Evolutionary conservation across 305 asterid genomes (phyloP).

Genomic region (Fraxinus dipetala): DNA sequence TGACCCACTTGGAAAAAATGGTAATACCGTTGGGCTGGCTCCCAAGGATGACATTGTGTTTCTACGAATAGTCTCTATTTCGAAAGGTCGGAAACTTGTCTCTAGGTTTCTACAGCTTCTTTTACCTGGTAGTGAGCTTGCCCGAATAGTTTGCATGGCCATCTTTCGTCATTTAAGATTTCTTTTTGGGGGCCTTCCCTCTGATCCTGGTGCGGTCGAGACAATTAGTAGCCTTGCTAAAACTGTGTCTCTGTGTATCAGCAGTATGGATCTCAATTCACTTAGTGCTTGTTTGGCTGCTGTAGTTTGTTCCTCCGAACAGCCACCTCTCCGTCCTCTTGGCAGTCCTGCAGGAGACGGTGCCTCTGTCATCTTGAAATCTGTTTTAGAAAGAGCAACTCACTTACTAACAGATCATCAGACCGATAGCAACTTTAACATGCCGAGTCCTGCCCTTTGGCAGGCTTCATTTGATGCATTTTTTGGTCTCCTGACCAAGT

Average conservation of each 20-base stretch:
- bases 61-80: conserved; percentile 68
- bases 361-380: conserved; percentile 71
- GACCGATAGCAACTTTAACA: conserved; percentile 47
- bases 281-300: conserved; percentile 95
- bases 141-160: conserved; percentile 94
- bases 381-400: conserved; percentile 85
- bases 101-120: conserved; percentile 80
- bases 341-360: conserved; percentile 92
- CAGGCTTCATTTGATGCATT: conserved; percentile 93
- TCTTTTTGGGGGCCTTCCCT: conserved; percentile 70
- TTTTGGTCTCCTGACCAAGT: conserved; percentile 73
- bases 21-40: conserved; percentile 52
- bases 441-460: conserved; percentile 80
- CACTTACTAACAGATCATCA: conserved; percentile 57
- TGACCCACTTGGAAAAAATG: conserved; percentile 79
- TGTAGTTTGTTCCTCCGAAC: conserved; percentile 90
- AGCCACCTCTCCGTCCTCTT: conserved; percentile 92
- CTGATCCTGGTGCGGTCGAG: conserved; percentile 58
- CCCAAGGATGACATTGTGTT: conserved; percentile 85
- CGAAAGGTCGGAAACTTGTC: conserved; percentile 86
- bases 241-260: conserved; percentile 51
- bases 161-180: conserved; percentile 78
- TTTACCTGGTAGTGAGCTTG: conserved; percentile 73
- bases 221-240: conserved; percentile 56
- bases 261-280: conserved; percentile 84